Base-by-base conservation (phyloP, 768 basidiomycete species). In the Pulveroboletus sp. region DNA sequence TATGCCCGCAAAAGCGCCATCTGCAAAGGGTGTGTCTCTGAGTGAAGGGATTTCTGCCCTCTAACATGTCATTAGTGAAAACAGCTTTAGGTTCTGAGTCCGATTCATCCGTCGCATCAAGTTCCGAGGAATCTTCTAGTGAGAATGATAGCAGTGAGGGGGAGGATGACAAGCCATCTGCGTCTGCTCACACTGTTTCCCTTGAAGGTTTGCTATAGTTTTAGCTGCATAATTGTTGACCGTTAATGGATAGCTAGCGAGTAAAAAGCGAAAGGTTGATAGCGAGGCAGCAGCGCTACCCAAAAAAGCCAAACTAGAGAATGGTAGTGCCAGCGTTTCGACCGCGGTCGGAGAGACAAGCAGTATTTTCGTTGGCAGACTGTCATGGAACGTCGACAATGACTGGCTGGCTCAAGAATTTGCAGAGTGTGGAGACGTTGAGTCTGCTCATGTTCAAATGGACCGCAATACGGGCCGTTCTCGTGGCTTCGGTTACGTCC, bases 331-430 rank as follows among this genome's bases (percentile, higher is more conserved):
- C 14, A 64, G 67, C 6, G 61, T 57, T 27, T 71, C 57, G 42
- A 64, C 65, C 39, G 62, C 71, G 0, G 36, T 27, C 9, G 77
- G 80, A 56, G 77, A 82, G 50, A 73, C 75, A 14, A 84, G 76
- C 61, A 84, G 86, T 35, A 79, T 97, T 59, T 98, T 94, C 63
- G 92, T 99, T 57, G 95, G 95, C 47, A 80, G 81, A 51, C 79
- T 99, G 39, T 94, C 92, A 11, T 99, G 94, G 94, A 90, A 89
- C 67, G 87, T 98, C 55, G 95, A 97, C 74, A 88, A 91, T 66
- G 95, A 97, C 69, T 89, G 92, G 78, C 83, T 98, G 54, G 82
- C 86, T 43, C 79, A 85, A 67, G 95, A 97, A 69, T 97, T 99
- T 57, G 82, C 85, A 30, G 75, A 78, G 47, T 93, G 85, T 60